Evolutionary conservation across 164 flowering plant species (phyloP).

Genomic region (Magnolia kwangsiensis): DNA sequence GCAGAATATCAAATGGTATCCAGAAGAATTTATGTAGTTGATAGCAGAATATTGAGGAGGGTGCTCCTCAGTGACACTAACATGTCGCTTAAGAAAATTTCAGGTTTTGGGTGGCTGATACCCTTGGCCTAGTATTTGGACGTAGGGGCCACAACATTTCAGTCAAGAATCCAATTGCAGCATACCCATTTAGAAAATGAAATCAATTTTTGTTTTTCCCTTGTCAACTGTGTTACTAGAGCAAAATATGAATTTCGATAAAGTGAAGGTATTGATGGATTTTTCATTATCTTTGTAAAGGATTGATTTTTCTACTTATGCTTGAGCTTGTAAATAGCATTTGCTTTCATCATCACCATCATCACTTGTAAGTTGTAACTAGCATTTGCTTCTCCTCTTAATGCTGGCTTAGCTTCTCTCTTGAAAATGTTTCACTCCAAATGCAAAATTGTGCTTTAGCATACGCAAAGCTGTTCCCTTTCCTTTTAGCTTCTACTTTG

Average conservation of each 20-base stretch:
- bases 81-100: background rate
- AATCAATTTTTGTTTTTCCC: too few species aligned
- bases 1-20: background rate
- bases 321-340: too few species aligned
- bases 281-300: too few species aligned
- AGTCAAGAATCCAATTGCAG: background rate
- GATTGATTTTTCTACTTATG: too few species aligned
- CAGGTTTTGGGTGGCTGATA: background rate
- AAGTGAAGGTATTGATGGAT: background rate
- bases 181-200: background rate
- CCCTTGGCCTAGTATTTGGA: background rate
- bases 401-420: too few species aligned
- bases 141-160: background rate
- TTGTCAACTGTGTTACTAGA: background rate
- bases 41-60: background rate
- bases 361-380: too few species aligned
- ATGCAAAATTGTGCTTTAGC: too few species aligned
- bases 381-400: too few species aligned
- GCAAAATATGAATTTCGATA: background rate
- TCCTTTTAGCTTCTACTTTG: too few species aligned
- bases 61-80: background rate
- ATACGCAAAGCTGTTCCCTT: too few species aligned
- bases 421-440: too few species aligned
- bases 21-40: background rate
- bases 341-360: too few species aligned